phyloP scores from a whole-genome alignment of 2,329 filamentous ascomycete genomes.

The Orbilia blumenaviensis region DNA sequence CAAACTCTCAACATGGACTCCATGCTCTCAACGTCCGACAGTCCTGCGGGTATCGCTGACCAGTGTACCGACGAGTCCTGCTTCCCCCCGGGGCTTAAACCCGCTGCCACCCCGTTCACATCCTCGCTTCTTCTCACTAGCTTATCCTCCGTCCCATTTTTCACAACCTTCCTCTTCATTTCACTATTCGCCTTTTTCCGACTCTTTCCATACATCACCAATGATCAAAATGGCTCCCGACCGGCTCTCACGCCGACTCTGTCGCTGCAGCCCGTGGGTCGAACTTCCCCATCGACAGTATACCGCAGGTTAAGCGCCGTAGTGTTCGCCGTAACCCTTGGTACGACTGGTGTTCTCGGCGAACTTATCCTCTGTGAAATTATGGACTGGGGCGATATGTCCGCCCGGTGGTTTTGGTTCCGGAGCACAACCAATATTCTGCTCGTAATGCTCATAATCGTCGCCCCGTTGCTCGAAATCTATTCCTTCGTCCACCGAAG shows the following conservation, averaged over 20 bases:
- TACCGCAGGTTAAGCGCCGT: slow-evolving; percentile 66
- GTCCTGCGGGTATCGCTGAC: slow-evolving; percentile 17
- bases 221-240: slow-evolving; percentile 22
- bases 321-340: slow-evolving; percentile 80
- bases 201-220: slow-evolving; percentile 34
- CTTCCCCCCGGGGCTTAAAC: slow-evolving; percentile 23
- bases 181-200: slow-evolving; percentile 28
- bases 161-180: slow-evolving; percentile 32
- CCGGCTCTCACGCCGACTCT: slow-evolving; percentile 10
- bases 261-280: slow-evolving; percentile 1
- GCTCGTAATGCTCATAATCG: slow-evolving; percentile 75
- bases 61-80: slow-evolving; percentile 48
- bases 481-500: slow-evolving; percentile 69
- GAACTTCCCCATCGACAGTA: slow-evolving; percentile 3
- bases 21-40: slow-evolving; percentile 7
- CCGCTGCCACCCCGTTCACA: background rate
- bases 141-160: slow-evolving; percentile 37
- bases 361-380: slow-evolving; percentile 87
- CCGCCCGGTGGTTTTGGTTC: slow-evolving; percentile 74
- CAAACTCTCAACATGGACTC: slow-evolving; percentile 12
- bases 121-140: slow-evolving; percentile 28
- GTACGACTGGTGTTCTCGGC: slow-evolving; percentile 77
- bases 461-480: slow-evolving; percentile 82
- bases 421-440: slow-evolving; percentile 75
- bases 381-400: slow-evolving; percentile 74